Base-by-base conservation (phyloP, 352 stramenopile species). In the Pythium guiyangense region DNA sequence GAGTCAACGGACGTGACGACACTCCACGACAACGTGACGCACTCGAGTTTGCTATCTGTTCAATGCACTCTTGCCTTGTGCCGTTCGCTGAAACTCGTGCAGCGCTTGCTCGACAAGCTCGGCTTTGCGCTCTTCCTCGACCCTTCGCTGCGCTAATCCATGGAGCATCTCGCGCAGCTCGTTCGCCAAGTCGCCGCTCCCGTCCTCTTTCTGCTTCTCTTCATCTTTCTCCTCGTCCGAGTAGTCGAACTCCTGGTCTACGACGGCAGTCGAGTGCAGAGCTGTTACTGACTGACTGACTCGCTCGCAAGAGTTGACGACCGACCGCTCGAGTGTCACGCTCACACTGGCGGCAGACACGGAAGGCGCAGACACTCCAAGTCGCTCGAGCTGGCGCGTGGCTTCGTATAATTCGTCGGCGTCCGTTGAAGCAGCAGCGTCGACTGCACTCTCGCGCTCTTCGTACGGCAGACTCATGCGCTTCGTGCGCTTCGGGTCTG, bases 141-240 rank as follows among this genome's bases (percentile, higher is more conserved):
- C 82, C 27, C 83, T 69, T 50, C 73, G 79, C 27, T 75, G 56
- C 56, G 84, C 63, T 49, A 92, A 75, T 15, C 62, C 62, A 43
- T 71, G 71, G 3, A 92, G 70, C 67, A 92, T 80, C 45, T 73
- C 42, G 43, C 78, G 68, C 59, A 92, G 70, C 58, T 92, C 79
- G 56, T 54, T 62, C 54, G 73, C 67, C 17, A 92, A 65, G 49
- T 78, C 63, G 29, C 54, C 67, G 4, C 70, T 53, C 22, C 77
- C 59, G 62, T 77, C 67, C 35, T 86, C 69, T 40, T 77, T 54
- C 25, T 73, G 56, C 2, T 53, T 62, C 35, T 63, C 46, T 53
- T 67, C 56, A n/a, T 64, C 58, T 1, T 54, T 63, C 29, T 64
- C 48, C 52, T 67, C 56, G 22, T 67, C 60, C 31, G 25, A 45